Conservation (phyloP, 495 filamentous ascomycete genomes). For the Penicillium malachiteum region DNA sequence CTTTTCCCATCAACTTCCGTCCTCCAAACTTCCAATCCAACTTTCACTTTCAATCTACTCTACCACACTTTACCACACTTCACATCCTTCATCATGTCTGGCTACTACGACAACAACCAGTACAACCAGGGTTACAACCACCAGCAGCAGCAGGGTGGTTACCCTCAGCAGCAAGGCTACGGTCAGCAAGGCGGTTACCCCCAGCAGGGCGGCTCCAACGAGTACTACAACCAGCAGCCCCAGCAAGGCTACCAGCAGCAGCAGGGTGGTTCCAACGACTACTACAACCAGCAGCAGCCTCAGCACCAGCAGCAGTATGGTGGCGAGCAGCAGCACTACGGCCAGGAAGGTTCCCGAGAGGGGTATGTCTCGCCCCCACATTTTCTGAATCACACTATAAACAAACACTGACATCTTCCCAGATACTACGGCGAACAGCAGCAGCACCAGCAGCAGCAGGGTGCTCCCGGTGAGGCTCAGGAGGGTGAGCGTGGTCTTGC, state of each 20-base stretch:
- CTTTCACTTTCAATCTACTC: conserved; percentile 1
- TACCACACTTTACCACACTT: not conserved
- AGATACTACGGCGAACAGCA: conserved; percentile 29
- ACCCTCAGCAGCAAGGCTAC: conserved; percentile 33
- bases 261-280: conserved; percentile 13
- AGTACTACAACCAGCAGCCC: conserved; percentile 29
- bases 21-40: not conserved
- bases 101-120: conserved; percentile 33
- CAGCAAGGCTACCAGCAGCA: conserved; percentile 36
- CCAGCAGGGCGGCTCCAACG: conserved; percentile 30
- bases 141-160: conserved; percentile 26
- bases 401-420: conserved; percentile 9
- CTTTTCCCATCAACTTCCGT: conserved; percentile 2
- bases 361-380: conserved; percentile 19
- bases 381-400: not conserved
- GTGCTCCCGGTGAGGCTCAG: conserved; percentile 38
- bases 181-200: conserved; percentile 22
- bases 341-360: conserved; percentile 29
- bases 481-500: conserved; percentile 50
- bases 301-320: conserved; percentile 25
- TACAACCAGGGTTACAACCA: conserved; percentile 37
- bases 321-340: conserved; percentile 22
- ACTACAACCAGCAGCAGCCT: conserved; percentile 27
- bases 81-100: conserved; percentile 35
- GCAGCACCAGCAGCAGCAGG: conserved; percentile 24